A percentile compares a stretch with the other conserved stretches of the same genome.
Evolutionary conservation across 1,284 basidiomycete species (phyloP).

Genomic region (Ustilago sp.): DNA sequence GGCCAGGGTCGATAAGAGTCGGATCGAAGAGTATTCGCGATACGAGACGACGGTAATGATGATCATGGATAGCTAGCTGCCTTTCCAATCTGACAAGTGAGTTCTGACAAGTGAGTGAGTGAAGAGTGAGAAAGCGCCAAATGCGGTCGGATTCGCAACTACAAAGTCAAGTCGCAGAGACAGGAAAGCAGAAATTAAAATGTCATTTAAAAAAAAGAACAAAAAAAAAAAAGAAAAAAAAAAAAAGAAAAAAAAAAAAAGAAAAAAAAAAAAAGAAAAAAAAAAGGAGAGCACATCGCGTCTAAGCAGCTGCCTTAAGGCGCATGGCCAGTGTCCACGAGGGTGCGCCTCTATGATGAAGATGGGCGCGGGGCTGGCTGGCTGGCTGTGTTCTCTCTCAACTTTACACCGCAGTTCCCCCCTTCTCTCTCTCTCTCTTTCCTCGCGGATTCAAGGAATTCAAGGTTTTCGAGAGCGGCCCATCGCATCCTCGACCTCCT

Average conservation of each 20-base stretch:
- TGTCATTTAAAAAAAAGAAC: background rate
- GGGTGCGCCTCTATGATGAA: background rate
- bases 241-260: background rate
- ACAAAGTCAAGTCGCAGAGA: background rate
- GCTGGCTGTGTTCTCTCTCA: background rate
- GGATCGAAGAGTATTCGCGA: no score
- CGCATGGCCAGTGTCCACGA: conserved; percentile 1
- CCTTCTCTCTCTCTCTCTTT: background rate
- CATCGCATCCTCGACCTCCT: no score
- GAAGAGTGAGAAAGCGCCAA: background rate
- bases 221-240: background rate
- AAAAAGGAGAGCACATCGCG: background rate
- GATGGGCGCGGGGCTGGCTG: background rate
- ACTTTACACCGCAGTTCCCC: background rate
- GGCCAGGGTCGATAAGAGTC: no score
- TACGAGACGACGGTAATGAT: no score
- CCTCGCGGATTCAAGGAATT: conserved; percentile 2
- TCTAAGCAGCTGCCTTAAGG: background rate
- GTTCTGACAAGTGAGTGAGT: background rate
- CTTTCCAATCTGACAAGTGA: background rate
- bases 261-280: background rate
- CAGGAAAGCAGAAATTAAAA: background rate
- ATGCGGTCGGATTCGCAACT: background rate
- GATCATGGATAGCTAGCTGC: no score
- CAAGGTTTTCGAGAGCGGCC: background rate